phyloP scores from a whole-genome alignment of 1,139 yeast genomes.

The Yamadazyma conglobata region DNA sequence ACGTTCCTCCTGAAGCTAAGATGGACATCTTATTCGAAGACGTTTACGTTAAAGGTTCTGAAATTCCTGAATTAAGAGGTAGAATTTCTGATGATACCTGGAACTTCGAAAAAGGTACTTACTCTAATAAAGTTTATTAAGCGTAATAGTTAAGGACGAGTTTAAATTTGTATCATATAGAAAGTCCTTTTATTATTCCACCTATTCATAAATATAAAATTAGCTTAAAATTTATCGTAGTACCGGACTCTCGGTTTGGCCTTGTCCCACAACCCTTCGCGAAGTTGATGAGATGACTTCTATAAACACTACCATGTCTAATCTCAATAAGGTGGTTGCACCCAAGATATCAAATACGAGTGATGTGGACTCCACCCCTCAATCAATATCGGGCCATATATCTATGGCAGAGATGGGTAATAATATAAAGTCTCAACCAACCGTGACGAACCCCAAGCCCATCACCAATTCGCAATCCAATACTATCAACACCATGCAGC shows the following conservation, averaged over 20 bases:
- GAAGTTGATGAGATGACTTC: slow-evolving; percentile 5
- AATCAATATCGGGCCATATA: slow-evolving; percentile 5
- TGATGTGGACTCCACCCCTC: slow-evolving; percentile 8
- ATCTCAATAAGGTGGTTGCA: slow-evolving; percentile 16
- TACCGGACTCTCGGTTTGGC: too few species aligned
- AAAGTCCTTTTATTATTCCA: too few species aligned
- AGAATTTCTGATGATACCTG: slow-evolving; percentile 93
- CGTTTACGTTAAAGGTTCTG: slow-evolving; percentile 93
- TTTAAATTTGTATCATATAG: too few species aligned
- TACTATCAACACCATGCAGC: background rate
- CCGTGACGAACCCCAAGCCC: too few species aligned
- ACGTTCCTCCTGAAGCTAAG: slow-evolving; percentile 94
- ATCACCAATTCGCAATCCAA: background rate
- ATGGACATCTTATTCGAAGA: slow-evolving; percentile 94
- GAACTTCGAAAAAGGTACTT: slow-evolving; percentile 76
- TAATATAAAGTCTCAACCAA: slow-evolving; percentile 1
- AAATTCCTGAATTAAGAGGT: slow-evolving; percentile 90
- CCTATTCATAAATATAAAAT: too few species aligned
- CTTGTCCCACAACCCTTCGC: too few species aligned
- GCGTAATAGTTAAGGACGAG: background rate
- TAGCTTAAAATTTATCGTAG: too few species aligned
- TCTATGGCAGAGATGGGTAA: slow-evolving; percentile 8
- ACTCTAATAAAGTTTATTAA: slow-evolving; percentile 53
- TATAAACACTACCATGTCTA: slow-evolving; percentile 4
- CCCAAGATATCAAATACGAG: slow-evolving; percentile 9